Evolutionary conservation across 2,329 filamentous ascomycete genomes (phyloP).

Genomic region (Blastomyces percursus): DNA sequence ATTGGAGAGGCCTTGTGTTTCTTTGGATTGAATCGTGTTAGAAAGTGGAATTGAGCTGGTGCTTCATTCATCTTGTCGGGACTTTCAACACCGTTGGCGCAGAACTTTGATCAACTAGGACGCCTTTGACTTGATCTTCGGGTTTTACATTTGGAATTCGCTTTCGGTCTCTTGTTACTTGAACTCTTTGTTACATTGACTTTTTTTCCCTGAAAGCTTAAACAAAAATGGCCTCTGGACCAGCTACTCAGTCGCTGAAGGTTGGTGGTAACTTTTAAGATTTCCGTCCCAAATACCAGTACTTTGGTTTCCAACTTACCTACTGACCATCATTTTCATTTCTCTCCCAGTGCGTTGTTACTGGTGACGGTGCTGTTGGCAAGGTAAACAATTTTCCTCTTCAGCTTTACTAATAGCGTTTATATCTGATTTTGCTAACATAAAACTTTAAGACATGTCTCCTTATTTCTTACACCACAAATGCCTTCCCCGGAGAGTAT

Average conservation of each 20-base stretch:
- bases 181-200: slow-evolving; percentile 12
- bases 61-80: not conserved
- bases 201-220: slow-evolving; percentile 11
- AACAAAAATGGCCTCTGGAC: slow-evolving; percentile 59
- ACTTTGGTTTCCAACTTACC: not conserved
- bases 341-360: slow-evolving; percentile 74
- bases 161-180: not conserved
- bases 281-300: slow-evolving; percentile 1
- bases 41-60: not conserved
- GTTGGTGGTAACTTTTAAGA: slow-evolving; percentile 42
- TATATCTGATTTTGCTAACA: slow-evolving; percentile 11
- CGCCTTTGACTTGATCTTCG: not conserved
- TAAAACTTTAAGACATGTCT: slow-evolving; percentile 70
- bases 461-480: slow-evolving; percentile 97
- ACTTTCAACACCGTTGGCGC: not conserved
- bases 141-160: not conserved
- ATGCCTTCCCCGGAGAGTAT: slow-evolving; percentile 99
- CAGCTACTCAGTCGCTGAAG: slow-evolving; percentile 84
- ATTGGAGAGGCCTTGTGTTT: not conserved
- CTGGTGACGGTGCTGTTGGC: slow-evolving; percentile 96
- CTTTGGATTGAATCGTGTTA: not conserved
- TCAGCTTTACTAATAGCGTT: not conserved
- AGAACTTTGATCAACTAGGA: not conserved
- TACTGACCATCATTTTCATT: slow-evolving; percentile 6
- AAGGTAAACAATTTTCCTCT: slow-evolving; percentile 53